A percentile compares a stretch with the other conserved stretches of the same genome.
Evolutionary conservation across 2,329 filamentous ascomycete genomes (phyloP).

Genomic region (Aspergillus sp.): DNA sequence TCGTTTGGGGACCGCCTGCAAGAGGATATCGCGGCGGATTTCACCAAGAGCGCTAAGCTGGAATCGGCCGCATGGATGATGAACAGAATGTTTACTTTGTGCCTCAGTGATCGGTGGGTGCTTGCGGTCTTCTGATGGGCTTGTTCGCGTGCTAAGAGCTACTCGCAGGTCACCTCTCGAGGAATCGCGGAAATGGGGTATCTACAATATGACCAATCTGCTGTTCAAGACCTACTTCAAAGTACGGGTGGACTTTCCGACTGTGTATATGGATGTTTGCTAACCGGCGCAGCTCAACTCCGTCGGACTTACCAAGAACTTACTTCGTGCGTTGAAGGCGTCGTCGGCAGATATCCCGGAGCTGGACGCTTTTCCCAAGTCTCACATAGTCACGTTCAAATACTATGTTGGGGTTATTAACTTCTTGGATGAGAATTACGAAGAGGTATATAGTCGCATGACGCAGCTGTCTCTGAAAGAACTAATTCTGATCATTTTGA

Average conservation of each 20-base stretch:
- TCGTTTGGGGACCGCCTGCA: conserved; percentile 58
- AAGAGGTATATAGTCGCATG: conserved; percentile 54
- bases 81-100: conserved; percentile 88
- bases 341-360: conserved; percentile 77
- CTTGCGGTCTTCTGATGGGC: neutral
- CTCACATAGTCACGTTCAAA: conserved; percentile 91
- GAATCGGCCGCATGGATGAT: conserved; percentile 89
- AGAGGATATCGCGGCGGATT: conserved; percentile 77
- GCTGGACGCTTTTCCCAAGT: conserved; percentile 76
- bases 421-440: conserved; percentile 93
- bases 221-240: conserved; percentile 99
- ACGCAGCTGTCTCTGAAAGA: neutral
- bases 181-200: conserved; percentile 95
- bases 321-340: conserved; percentile 79
- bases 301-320: conserved; percentile 83
- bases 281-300: conserved; percentile 65
- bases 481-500: conserved; percentile 10
- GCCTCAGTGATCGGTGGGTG: conserved; percentile 79
- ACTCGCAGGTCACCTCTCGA: conserved; percentile 69
- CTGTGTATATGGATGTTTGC: conserved; percentile 9
- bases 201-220: conserved; percentile 91
- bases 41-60: conserved; percentile 77
- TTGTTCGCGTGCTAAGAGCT: neutral
- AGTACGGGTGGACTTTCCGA: conserved; percentile 31
- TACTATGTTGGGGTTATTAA: conserved; percentile 94